Percentiles rank a stretch among this genome's conserved stretches.
Evolutionary conservation across 2,329 filamentous ascomycete species (phyloP).

Genomic region (Talaromyces atroroseus): DNA sequence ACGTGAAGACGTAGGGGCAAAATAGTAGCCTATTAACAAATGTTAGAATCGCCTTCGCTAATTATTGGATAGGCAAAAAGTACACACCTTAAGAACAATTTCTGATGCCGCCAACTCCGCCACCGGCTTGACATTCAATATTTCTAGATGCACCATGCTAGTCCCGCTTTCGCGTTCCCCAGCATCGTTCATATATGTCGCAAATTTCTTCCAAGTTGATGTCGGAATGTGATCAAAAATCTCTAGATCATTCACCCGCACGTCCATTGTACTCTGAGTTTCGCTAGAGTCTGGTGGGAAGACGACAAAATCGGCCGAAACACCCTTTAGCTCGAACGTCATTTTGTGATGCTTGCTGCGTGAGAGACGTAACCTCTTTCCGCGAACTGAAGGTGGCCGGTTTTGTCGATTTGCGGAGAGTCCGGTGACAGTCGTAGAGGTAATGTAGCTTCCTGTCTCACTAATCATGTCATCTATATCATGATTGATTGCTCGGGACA

Average conservation of each 20-base stretch:
- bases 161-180: conserved; percentile 80
- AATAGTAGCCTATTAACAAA: conserved; percentile 52
- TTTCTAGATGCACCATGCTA: conserved; percentile 84
- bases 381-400: conserved; percentile 32
- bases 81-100: conserved; percentile 66
- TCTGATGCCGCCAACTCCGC: conserved; percentile 81
- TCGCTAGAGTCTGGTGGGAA: conserved; percentile 73
- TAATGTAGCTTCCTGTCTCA: conserved; percentile 84
- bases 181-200: conserved; percentile 83
- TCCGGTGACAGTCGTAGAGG: conserved; percentile 55
- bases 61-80: background rate
- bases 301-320: conserved; percentile 74
- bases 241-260: conserved; percentile 76
- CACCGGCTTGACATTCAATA: conserved; percentile 82
- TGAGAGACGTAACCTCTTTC: conserved; percentile 65
- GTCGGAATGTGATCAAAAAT: conserved; percentile 92
- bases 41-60: conserved; percentile 13
- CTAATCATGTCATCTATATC: conserved; percentile 79
- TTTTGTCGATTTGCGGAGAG: conserved; percentile 33
- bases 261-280: conserved; percentile 79
- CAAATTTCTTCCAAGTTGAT: conserved; percentile 97
- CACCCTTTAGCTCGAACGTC: conserved; percentile 82
- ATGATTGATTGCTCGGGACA: conserved; percentile 78
- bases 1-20: conserved; percentile 87
- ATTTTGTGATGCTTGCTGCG: conserved; percentile 92